These are phyloP conservation scores for Bruguiera sexangula DNA, from an alignment of 345 rosid species.

Conservation along the genomic window DNA sequence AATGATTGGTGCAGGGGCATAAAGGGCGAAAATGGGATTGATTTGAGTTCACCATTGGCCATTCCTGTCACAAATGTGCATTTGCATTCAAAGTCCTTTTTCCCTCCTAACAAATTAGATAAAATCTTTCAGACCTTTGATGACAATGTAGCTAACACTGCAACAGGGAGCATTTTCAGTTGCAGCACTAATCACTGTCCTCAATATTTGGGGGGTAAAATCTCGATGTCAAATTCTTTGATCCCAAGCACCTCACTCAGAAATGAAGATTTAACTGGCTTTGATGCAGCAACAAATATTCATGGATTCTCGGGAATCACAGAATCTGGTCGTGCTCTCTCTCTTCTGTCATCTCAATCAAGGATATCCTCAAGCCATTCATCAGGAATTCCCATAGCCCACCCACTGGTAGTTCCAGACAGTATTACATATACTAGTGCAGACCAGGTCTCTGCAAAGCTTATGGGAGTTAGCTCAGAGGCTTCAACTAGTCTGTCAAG, in stretches of 20 bases:
- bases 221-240: constrained; percentile 29
- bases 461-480: constrained; percentile 24
- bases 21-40: constrained; percentile 50
- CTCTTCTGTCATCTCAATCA: constrained; percentile 66
- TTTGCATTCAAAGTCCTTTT: constrained; percentile 30
- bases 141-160: constrained; percentile 26
- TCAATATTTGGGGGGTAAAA: constrained; percentile 27
- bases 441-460: constrained; percentile 24
- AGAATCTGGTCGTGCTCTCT: constrained; percentile 51
- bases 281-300: constrained; percentile 30
- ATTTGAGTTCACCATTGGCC: constrained; percentile 29
- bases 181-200: constrained; percentile 23
- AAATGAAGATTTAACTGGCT: constrained; percentile 33
- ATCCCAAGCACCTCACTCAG: constrained; percentile 35
- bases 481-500: constrained; percentile 29
- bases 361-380: constrained; percentile 31
- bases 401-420: constrained; percentile 20
- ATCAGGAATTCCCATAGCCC: constrained; percentile 26
- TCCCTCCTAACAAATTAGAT: constrained; percentile 29
- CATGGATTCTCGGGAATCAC: constrained; percentile 37
- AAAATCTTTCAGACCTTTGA: constrained; percentile 32
- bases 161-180: constrained; percentile 27
- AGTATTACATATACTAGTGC: constrained; percentile 9
- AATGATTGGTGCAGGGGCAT: constrained; percentile 41
- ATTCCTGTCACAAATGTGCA: constrained; percentile 32